Evolutionary conservation across 2,329 filamentous ascomycete genomes (phyloP).

Genomic region (Botrytis tulipae): DNA sequence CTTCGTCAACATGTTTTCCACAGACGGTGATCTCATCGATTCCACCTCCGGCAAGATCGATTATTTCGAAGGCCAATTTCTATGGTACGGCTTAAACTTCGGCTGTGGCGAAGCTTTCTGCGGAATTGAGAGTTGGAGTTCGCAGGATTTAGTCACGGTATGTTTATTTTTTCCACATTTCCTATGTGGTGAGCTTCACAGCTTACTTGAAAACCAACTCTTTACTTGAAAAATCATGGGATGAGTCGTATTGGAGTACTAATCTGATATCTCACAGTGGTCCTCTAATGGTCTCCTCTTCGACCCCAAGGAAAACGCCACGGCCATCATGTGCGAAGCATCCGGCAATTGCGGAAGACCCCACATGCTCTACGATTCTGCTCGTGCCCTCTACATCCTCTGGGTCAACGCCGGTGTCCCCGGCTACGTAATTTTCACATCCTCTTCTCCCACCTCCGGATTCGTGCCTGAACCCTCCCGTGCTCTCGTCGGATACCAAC

Average conservation of each 20-base stretch:
- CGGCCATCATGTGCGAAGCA: not conserved
- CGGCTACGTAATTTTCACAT: slow-evolving; percentile 5
- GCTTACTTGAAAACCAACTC: not conserved
- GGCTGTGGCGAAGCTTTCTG: slow-evolving; percentile 30
- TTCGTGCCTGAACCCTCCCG: not conserved
- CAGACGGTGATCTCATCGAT: slow-evolving; percentile 32
- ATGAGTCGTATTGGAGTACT: not conserved
- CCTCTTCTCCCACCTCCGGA: not conserved
- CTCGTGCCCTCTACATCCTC: not conserved
- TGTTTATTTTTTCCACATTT: slow-evolving; percentile 9
- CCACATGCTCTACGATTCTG: slow-evolving; percentile 1
- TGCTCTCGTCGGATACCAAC: slow-evolving; percentile 8
- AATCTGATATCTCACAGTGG: not conserved
- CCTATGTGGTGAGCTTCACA: not conserved
- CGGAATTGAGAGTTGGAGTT: slow-evolving; percentile 26
- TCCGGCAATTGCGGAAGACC: slow-evolving; percentile 7
- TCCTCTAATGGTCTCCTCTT: slow-evolving; percentile 14
- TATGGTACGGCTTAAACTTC: slow-evolving; percentile 31
- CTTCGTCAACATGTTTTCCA: slow-evolving; percentile 28
- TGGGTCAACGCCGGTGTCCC: slow-evolving; percentile 12
- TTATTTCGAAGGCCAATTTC: slow-evolving; percentile 27
- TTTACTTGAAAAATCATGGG: not conserved
- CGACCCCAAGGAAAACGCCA: not conserved
- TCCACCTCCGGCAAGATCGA: slow-evolving; percentile 33
- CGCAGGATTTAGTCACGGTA: slow-evolving; percentile 8